Percentiles rank a stretch among this genome's conserved stretches.
These are phyloP conservation scores for Pseudomassariella vexata DNA, from an alignment of 2,329 filamentous ascomycete genomes.

Conservation along the genomic window DNA sequence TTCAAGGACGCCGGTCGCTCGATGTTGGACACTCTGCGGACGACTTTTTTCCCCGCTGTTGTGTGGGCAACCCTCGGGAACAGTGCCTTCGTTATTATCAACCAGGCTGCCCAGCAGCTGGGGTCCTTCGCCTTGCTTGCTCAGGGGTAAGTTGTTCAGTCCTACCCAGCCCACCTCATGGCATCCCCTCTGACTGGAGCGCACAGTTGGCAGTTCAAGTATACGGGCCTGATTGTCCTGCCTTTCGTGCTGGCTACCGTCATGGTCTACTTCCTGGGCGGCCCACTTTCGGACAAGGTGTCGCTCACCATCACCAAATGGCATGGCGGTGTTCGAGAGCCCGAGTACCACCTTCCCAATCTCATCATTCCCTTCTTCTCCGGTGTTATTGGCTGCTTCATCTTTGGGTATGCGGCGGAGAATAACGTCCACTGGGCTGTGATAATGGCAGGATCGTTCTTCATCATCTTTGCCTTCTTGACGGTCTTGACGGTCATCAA, in stretches of 20 bases:
- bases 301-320: conserved; percentile 14
- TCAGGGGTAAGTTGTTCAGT: conserved; percentile 7
- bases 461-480: conserved; percentile 15
- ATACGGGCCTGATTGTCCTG: conserved; percentile 10
- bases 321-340: conserved; percentile 16
- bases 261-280: conserved; percentile 21
- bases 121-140: conserved; percentile 8
- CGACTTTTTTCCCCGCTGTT: conserved; percentile 27
- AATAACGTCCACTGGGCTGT: conserved; percentile 13
- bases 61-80: conserved; percentile 24
- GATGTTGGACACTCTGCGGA: conserved; percentile 24
- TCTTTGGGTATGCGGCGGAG: conserved; percentile 18
- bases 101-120: conserved; percentile 8
- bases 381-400: conserved; percentile 14
- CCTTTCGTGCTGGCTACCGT: conserved; percentile 10
- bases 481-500: conserved; percentile 16
- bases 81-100: conserved; percentile 10
- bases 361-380: conserved; percentile 16
- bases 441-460: conserved; percentile 15
- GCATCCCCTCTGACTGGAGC: neutral
- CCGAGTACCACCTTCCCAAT: conserved; percentile 19
- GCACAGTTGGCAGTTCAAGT: conserved; percentile 9
- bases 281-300: conserved; percentile 25
- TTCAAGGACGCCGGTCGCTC: conserved; percentile 18
- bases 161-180: neutral